A percentile compares a stretch with the other conserved stretches of the same genome.
phyloP scores from a whole-genome alignment of 495 filamentous ascomycete species.

The Neurospora discreta region DNA sequence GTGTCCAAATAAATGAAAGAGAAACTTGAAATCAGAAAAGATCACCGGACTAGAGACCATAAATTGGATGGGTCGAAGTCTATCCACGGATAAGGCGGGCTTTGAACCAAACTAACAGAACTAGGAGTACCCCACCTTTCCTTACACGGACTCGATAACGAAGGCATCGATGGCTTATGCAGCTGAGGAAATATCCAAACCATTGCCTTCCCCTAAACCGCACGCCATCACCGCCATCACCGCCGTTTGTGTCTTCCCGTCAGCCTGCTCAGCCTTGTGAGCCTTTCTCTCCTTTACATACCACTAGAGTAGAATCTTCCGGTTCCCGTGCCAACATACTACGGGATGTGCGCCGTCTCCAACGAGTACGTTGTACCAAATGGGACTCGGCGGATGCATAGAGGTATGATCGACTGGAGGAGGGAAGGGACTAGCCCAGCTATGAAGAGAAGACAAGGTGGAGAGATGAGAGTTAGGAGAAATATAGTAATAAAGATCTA shows the following conservation, averaged over 20 bases:
- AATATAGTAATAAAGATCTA: fast-evolving
- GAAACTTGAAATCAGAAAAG: no score
- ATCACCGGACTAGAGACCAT: no score
- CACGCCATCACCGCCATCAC: background rate
- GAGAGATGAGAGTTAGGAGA: fast-evolving
- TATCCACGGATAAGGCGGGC: no score
- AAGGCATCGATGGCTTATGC: background rate
- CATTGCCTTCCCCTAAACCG: background rate
- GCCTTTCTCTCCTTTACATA: background rate
- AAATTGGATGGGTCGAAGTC: no score
- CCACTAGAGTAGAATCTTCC: background rate
- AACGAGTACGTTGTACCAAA: no score
- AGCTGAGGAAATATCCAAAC: background rate
- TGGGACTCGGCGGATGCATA: no score
- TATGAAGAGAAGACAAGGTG: no score
- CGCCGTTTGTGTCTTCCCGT: background rate
- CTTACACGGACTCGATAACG: background rate
- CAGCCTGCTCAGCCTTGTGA: background rate
- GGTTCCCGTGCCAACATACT: background rate
- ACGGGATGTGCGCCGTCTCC: background rate
- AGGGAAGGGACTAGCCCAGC: no score
- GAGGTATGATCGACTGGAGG: no score
- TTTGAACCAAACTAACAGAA: no score
- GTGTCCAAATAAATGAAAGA: no score
- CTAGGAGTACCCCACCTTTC: no score